Percentiles rank a stretch among this genome's conserved stretches.
Evolutionary conservation across 2,329 filamentous ascomycete genomes (phyloP).

Genomic region (Aureobasidium leucospermi): DNA sequence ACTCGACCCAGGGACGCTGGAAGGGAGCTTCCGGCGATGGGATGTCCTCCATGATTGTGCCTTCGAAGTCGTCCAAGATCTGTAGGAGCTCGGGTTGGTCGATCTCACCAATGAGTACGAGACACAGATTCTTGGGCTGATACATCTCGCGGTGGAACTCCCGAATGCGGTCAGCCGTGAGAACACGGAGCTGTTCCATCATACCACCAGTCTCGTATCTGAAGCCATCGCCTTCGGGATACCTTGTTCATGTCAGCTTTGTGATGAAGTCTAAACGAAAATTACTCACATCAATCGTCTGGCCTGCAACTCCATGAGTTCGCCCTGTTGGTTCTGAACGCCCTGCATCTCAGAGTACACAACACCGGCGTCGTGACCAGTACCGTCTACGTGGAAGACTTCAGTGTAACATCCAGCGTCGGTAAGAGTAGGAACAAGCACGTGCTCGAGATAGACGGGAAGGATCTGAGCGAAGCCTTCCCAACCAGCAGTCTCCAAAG

Average conservation of each 20-base stretch:
- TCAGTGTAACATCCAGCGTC: slow-evolving; percentile 92
- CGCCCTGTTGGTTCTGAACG: slow-evolving; percentile 73
- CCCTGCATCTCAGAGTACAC: slow-evolving; percentile 99
- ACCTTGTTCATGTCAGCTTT: slow-evolving; percentile 31
- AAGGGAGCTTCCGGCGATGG: slow-evolving; percentile 69
- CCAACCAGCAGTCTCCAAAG: slow-evolving; percentile 91
- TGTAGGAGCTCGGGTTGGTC: slow-evolving; percentile 72
- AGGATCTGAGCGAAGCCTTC: slow-evolving; percentile 92
- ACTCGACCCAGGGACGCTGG: slow-evolving; percentile 85
- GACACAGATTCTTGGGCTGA: slow-evolving; percentile 87
- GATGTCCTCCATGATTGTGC: slow-evolving; percentile 74
- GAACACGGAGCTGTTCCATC: slow-evolving; percentile 79
- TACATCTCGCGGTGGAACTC: slow-evolving; percentile 96
- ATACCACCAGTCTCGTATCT: slow-evolving; percentile 97
- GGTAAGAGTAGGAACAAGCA: slow-evolving; percentile 83
- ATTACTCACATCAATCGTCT: slow-evolving; percentile 54
- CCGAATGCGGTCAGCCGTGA: slow-evolving; percentile 87
- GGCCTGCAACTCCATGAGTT: slow-evolving; percentile 81
- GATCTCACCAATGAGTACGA: slow-evolving; percentile 87
- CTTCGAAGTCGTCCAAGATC: slow-evolving; percentile 82
- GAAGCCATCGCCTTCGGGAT: slow-evolving; percentile 84
- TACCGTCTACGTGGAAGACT: slow-evolving; percentile 89
- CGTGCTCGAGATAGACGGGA: slow-evolving; percentile 90
- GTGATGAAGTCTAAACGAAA: accelerated
- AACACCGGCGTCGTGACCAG: slow-evolving; percentile 77